Conservation (phyloP, 306 rosid species). For the Carpinus viminea region DNA sequence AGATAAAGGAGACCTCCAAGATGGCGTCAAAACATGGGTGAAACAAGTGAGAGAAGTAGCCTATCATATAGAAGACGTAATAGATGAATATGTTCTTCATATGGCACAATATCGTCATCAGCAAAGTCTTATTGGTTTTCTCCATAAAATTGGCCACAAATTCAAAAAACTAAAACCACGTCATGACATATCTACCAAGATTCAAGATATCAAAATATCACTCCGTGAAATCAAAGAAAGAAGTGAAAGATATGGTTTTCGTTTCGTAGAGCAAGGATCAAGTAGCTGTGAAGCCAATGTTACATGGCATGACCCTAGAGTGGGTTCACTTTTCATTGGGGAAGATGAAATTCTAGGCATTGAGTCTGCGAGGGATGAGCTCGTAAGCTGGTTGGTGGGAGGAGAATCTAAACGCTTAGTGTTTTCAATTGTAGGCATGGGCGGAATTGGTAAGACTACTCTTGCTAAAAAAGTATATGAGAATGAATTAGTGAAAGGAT, state of each 20-base stretch:
- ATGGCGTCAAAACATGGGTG: neutral
- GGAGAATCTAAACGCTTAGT: neutral
- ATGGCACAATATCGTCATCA: neutral
- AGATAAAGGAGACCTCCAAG: neutral
- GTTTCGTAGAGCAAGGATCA: neutral
- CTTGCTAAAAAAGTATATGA: neutral
- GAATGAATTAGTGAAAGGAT: neutral
- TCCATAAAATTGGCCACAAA: neutral
- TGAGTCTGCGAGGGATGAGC: neutral
- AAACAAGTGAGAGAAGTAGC: conserved; percentile 11
- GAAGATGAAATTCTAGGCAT: neutral
- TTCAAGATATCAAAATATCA: neutral
- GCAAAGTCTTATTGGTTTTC: neutral
- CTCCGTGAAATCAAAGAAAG: neutral
- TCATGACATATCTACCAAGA: neutral
- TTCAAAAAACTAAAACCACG: neutral
- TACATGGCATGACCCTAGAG: neutral
- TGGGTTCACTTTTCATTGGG: neutral
- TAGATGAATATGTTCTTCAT: conserved; percentile 7
- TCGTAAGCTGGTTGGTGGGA: neutral
- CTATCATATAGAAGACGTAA: conserved; percentile 8
- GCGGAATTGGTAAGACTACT: neutral
- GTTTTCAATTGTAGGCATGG: neutral
- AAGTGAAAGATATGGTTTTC: neutral
- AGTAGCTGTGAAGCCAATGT: neutral